Percentiles rank a stretch among this genome's conserved stretches.
Conservation (phyloP, 768 basidiomycete genomes). For the Collybiopsis confluens region DNA sequence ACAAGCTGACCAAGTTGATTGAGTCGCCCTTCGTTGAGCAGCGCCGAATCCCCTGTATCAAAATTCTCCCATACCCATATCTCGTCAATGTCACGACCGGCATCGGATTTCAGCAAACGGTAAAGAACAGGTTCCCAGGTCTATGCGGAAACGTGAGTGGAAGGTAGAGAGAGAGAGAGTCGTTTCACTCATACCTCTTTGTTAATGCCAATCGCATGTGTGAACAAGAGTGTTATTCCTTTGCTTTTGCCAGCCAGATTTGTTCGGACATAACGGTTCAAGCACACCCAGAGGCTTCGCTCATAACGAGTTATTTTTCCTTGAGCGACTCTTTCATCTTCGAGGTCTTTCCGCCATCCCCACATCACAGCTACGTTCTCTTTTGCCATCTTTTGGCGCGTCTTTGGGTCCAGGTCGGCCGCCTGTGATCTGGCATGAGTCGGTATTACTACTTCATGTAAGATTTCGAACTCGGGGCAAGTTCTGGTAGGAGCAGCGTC, state of each 20-base stretch:
- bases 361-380: slow-evolving; percentile 22
- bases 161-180: background rate
- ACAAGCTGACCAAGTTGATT: slow-evolving; percentile 53
- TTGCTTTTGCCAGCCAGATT: slow-evolving; percentile 2
- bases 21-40: slow-evolving; percentile 58
- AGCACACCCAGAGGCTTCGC: slow-evolving; percentile 58
- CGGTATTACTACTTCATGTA: slow-evolving; percentile 26
- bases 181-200: slow-evolving; percentile 62
- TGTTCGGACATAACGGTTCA: slow-evolving; percentile 60
- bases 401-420: slow-evolving; percentile 33
- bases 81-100: slow-evolving; percentile 42
- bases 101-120: slow-evolving; percentile 42
- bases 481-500: slow-evolving; percentile 47
- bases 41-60: slow-evolving; percentile 78
- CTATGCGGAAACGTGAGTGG: slow-evolving; percentile 31
- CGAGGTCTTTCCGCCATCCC: slow-evolving; percentile 25
- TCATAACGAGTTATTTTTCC: background rate
- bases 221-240: slow-evolving; percentile 57
- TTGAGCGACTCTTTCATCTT: background rate
- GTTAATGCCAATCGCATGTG: slow-evolving; percentile 83
- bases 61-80: slow-evolving; percentile 83
- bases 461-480: slow-evolving; percentile 28
- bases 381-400: slow-evolving; percentile 16
- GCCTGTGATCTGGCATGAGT: slow-evolving; percentile 3
- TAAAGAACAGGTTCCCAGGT: slow-evolving; percentile 76